Evolutionary conservation across 441 rosid species (phyloP).

Genomic region (Bruguiera hainesii): DNA sequence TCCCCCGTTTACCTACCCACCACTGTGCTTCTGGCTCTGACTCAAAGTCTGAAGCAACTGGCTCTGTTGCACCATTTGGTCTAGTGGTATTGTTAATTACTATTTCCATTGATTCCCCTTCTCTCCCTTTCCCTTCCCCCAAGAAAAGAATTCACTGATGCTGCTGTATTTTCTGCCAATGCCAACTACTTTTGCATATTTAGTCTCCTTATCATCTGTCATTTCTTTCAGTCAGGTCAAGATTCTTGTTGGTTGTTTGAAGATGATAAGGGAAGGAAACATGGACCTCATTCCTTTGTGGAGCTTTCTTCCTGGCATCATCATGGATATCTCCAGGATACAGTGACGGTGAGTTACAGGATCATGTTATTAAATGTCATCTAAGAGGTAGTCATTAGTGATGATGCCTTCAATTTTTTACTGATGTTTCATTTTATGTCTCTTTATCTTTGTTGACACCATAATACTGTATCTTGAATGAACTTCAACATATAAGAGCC

Average conservation of each 20-base stretch:
- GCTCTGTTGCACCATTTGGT: conserved; percentile 25
- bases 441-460: too few relatives aligned
- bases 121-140: background rate
- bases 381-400: too few relatives aligned
- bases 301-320: conserved; percentile 71
- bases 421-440: too few relatives aligned
- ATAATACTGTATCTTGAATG: too few relatives aligned
- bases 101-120: background rate
- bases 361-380: background rate
- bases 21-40: conserved; percentile 25
- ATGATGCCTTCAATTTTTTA: too few relatives aligned
- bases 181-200: background rate
- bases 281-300: conserved; percentile 72
- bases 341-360: conserved; percentile 51
- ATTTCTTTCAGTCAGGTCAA: conserved; percentile 51
- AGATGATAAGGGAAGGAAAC: conserved; percentile 63
- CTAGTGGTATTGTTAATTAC: conserved; percentile 41
- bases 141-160: background rate
- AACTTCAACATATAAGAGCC: too few relatives aligned
- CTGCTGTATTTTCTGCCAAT: background rate
- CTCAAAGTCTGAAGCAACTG: conserved; percentile 33
- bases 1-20: conserved; percentile 32
- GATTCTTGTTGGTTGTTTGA: conserved; percentile 81
- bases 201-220: background rate
- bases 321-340: conserved; percentile 58